These are phyloP conservation scores for Phalaenopsis equestris DNA, from an alignment of 106 monocot species.

Conservation along the genomic window DNA sequence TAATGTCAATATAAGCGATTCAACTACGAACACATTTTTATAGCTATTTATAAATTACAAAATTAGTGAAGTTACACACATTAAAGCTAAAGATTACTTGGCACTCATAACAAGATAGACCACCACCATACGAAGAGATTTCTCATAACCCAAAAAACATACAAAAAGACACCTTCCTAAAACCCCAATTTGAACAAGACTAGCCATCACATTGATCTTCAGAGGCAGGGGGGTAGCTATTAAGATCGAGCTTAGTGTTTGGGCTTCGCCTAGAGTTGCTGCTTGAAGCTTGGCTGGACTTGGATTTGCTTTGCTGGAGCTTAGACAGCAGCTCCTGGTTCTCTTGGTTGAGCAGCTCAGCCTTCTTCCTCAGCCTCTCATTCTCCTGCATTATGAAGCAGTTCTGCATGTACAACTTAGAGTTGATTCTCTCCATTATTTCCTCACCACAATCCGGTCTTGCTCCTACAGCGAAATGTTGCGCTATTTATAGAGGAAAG, in stretches of 20 bases:
- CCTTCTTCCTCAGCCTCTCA: slow-evolving; percentile 86
- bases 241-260: background rate
- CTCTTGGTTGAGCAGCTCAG: slow-evolving; percentile 76
- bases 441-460: background rate
- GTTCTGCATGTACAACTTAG: slow-evolving; percentile 86
- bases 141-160: too few species aligned
- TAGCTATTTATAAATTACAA: too few species aligned
- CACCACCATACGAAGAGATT: too few species aligned
- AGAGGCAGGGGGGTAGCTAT: background rate
- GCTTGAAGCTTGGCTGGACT: slow-evolving; percentile 7
- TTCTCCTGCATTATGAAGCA: slow-evolving; percentile 93
- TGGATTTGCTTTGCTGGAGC: slow-evolving; percentile 62
- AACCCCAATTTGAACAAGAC: background rate
- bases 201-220: background rate
- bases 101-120: too few species aligned
- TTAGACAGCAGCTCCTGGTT: slow-evolving; percentile 74
- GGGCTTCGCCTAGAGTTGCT: slow-evolving; percentile 1
- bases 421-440: slow-evolving; percentile 77
- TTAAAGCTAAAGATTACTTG: too few species aligned
- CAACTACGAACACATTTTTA: too few species aligned
- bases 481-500: slow-evolving; percentile 1
- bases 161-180: too few species aligned
- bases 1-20: too few species aligned
- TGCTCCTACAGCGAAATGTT: background rate
- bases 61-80: too few species aligned